These are phyloP conservation scores for Tricholoma sp. DNA, from an alignment of 768 basidiomycete genomes.

Conservation along the genomic window DNA sequence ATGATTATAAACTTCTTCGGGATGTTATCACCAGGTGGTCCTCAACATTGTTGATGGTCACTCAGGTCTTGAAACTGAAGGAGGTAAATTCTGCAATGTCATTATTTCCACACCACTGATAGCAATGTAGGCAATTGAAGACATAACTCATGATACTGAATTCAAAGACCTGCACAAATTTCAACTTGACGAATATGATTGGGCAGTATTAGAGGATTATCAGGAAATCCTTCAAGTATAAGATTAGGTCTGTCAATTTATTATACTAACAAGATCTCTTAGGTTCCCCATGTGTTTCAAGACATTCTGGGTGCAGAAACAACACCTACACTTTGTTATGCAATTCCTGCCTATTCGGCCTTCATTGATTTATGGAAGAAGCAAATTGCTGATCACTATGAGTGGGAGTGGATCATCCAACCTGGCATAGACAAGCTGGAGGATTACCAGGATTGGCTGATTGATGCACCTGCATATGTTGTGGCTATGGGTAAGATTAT, in stretches of 20 bases:
- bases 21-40: slow-evolving; percentile 26
- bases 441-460: slow-evolving; percentile 8
- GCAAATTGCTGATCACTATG: slow-evolving; percentile 1
- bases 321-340: no score
- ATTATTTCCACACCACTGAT: not conserved
- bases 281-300: slow-evolving; percentile 23
- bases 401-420: slow-evolving; percentile 10
- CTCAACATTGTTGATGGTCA: slow-evolving; percentile 26
- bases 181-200: slow-evolving; percentile 17
- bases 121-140: slow-evolving; percentile 19
- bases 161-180: slow-evolving; percentile 22
- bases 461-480: slow-evolving; percentile 9
- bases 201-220: slow-evolving; percentile 18
- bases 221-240: slow-evolving; percentile 15
- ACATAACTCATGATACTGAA: slow-evolving; percentile 16
- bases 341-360: no score
- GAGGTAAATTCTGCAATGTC: slow-evolving; percentile 12
- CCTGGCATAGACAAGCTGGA: slow-evolving; percentile 15
- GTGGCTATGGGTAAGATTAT: slow-evolving; percentile 13
- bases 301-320: no score
- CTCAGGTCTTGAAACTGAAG: slow-evolving; percentile 19
- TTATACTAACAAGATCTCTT: not conserved
- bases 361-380: no score
- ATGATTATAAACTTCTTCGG: slow-evolving; percentile 17
- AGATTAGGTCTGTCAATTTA: not conserved